These are phyloP conservation scores for Phoenix roebelenii DNA, from an alignment of 176 grass and related monocot genomes.

Conservation along the genomic window DNA sequence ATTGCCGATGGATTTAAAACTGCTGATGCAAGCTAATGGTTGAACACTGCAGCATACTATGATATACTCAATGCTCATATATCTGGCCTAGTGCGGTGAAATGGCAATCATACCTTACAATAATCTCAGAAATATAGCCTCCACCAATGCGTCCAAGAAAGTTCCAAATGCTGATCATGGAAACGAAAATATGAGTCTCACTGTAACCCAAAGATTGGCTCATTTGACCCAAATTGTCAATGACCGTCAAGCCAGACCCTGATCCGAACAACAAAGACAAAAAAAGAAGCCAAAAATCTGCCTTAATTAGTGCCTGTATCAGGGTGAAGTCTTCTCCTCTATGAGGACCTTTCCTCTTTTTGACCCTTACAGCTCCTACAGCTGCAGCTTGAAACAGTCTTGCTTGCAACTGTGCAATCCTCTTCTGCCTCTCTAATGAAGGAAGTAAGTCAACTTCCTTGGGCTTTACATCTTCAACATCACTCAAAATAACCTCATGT, in stretches of 20 bases:
- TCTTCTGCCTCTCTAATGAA: constrained; percentile 71
- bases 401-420: constrained; percentile 72
- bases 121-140: constrained; percentile 82
- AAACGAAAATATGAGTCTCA: constrained; percentile 74
- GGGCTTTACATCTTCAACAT: constrained; percentile 74
- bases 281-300: constrained; percentile 89
- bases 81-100: too few species aligned
- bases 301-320: constrained; percentile 76
- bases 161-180: constrained; percentile 96
- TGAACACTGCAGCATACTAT: too few species aligned
- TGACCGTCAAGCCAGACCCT: constrained; percentile 81
- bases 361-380: constrained; percentile 69
- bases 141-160: constrained; percentile 84
- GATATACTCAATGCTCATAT: too few species aligned
- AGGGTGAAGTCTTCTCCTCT: constrained; percentile 89
- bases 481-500: constrained; percentile 69
- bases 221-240: constrained; percentile 94
- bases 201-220: constrained; percentile 69
- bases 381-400: constrained; percentile 72
- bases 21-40: too few species aligned
- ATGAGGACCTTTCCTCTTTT: constrained; percentile 43
- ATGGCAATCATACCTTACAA: constrained; percentile 54
- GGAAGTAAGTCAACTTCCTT: constrained; percentile 85
- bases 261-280: constrained; percentile 74
- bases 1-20: too few species aligned